These are phyloP conservation scores for Isatis tinctoria DNA, from an alignment of 345 rosid genomes.

Conservation along the genomic window DNA sequence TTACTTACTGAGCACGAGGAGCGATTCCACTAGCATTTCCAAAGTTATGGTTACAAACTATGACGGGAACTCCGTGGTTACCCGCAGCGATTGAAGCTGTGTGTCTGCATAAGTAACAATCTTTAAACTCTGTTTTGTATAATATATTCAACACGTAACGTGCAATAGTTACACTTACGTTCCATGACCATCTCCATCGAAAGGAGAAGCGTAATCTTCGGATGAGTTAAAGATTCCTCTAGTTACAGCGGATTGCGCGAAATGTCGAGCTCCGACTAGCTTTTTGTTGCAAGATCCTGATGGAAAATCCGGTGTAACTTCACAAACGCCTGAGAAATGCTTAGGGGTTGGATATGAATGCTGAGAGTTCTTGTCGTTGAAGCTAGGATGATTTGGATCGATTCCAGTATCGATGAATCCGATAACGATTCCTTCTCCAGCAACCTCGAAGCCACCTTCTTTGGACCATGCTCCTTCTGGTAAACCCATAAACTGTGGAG, in stretches of 20 bases:
- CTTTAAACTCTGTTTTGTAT: slow-evolving; percentile 7
- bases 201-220: slow-evolving; percentile 89
- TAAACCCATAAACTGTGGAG: slow-evolving; percentile 92
- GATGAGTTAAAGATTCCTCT: slow-evolving; percentile 90
- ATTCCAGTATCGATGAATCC: slow-evolving; percentile 91
- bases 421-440: slow-evolving; percentile 92
- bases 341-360: slow-evolving; percentile 65
- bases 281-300: slow-evolving; percentile 95
- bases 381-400: slow-evolving; percentile 89
- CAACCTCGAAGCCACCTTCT: slow-evolving; percentile 70
- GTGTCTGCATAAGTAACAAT: slow-evolving; percentile 54
- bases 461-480: slow-evolving; percentile 83
- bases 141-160: background rate
- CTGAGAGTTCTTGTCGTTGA: slow-evolving; percentile 42
- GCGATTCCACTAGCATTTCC: slow-evolving; percentile 99
- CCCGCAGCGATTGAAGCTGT: slow-evolving; percentile 96
- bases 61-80: slow-evolving; percentile 86
- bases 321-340: slow-evolving; percentile 83
- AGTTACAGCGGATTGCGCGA: slow-evolving; percentile 87
- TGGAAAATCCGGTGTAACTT: slow-evolving; percentile 91
- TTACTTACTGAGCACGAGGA: slow-evolving; percentile 88
- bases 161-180: slow-evolving; percentile 57
- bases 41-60: slow-evolving; percentile 77
- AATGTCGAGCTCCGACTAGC: slow-evolving; percentile 90
- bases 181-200: slow-evolving; percentile 97